Conservation (phyloP, 805 yeast genomes). For the Kuraishia capsulata region DNA sequence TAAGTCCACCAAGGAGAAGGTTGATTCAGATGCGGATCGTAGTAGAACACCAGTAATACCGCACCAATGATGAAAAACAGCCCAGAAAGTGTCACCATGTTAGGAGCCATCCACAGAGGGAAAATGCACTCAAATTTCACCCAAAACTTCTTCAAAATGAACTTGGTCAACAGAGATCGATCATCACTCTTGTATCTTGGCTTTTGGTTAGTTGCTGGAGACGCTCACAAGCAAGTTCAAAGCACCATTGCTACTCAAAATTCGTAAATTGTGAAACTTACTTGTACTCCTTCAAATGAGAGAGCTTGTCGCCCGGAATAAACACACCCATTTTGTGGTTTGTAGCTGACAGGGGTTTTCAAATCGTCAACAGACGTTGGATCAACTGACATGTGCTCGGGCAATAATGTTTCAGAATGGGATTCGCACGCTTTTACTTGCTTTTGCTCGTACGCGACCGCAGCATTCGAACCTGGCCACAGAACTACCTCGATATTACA, state of each 20-base stretch:
- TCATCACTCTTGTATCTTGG: slow-evolving; percentile 74
- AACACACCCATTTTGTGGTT: slow-evolving; percentile 34
- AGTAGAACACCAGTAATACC: slow-evolving; percentile 54
- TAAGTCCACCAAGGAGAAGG: slow-evolving; percentile 71
- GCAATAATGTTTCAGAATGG: no score
- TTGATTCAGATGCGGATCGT: slow-evolving; percentile 56
- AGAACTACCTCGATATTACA: no score
- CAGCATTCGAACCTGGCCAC: no score
- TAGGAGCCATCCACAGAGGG: slow-evolving; percentile 89
- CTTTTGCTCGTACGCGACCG: no score
- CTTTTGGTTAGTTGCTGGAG: no score
- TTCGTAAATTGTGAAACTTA: slow-evolving; percentile 11
- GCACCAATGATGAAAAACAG: slow-evolving; percentile 62
- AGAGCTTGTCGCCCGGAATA: slow-evolving; percentile 32
- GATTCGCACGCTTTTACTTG: no score
- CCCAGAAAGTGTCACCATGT: slow-evolving; percentile 77
- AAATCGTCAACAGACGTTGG: no score
- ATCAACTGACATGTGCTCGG: no score
- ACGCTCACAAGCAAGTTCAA: not conserved
- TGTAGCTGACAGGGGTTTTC: no score
- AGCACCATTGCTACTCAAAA: not conserved
- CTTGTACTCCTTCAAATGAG: slow-evolving; percentile 38
- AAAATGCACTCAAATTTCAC: slow-evolving; percentile 57
- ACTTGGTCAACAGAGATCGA: slow-evolving; percentile 67
- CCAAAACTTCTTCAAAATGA: slow-evolving; percentile 80